These are phyloP conservation scores for Rutstroemia sp. DNA, from an alignment of 2,329 filamentous ascomycete genomes.

Conservation along the genomic window DNA sequence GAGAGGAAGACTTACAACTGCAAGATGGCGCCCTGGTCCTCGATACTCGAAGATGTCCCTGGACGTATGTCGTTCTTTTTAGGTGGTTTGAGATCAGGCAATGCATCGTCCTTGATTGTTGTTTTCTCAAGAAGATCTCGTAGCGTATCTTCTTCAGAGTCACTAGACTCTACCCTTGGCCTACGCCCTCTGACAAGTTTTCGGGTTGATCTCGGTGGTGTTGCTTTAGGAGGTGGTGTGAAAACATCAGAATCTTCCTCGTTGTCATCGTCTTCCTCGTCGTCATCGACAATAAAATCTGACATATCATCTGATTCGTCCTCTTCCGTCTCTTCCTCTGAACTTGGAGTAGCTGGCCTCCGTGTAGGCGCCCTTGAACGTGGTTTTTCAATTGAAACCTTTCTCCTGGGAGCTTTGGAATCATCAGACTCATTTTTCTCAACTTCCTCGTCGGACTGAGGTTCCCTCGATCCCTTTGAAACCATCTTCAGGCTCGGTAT, in stretches of 20 bases:
- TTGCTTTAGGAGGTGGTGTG: slow-evolving; percentile 17
- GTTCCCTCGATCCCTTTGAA: background rate
- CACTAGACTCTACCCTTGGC: slow-evolving; percentile 8
- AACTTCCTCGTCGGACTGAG: background rate
- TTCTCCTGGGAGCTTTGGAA: background rate
- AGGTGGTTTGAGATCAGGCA: slow-evolving; percentile 8
- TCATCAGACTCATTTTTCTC: background rate
- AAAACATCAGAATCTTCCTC: slow-evolving; percentile 20
- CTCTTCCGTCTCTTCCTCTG: background rate
- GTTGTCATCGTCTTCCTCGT: slow-evolving; percentile 13
- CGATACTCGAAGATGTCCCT: slow-evolving; percentile 5
- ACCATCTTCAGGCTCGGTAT: background rate
- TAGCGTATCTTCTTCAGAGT: slow-evolving; percentile 5
- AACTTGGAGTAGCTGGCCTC: background rate
- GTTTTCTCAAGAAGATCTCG: slow-evolving; percentile 2
- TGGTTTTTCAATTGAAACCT: too few species aligned
- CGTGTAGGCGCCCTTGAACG: background rate
- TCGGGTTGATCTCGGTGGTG: slow-evolving; percentile 20
- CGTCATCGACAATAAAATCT: slow-evolving; percentile 27
- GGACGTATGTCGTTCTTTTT: slow-evolving; percentile 6
- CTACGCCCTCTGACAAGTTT: slow-evolving; percentile 21
- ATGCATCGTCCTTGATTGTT: slow-evolving; percentile 10
- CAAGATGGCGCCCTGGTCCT: slow-evolving; percentile 3
- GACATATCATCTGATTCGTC: slow-evolving; percentile 21
- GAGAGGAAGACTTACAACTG: background rate